These are phyloP conservation scores for Atkinsonella texensis DNA, from an alignment of 2,329 filamentous ascomycete genomes.

Conservation along the genomic window DNA sequence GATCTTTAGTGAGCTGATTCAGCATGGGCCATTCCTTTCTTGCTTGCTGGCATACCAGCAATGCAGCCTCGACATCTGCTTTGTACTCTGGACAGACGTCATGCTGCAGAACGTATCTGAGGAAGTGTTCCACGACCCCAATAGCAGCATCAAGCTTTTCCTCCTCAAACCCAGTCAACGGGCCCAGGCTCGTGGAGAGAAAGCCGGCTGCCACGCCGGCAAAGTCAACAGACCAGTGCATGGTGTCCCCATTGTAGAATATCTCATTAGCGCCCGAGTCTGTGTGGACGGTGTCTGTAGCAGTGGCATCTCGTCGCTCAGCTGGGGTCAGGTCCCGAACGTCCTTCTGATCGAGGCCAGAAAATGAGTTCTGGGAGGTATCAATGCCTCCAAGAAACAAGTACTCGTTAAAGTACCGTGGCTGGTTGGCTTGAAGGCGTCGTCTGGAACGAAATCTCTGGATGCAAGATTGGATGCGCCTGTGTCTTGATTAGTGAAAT, in stretches of 20 bases:
- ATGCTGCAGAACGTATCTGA: slow-evolving; percentile 77
- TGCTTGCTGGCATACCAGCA: slow-evolving; percentile 53
- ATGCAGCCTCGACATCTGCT: slow-evolving; percentile 53
- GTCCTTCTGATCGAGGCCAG: slow-evolving; percentile 46
- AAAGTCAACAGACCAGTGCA: slow-evolving; percentile 73
- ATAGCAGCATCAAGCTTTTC: slow-evolving; percentile 44
- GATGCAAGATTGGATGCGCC: slow-evolving; percentile 76
- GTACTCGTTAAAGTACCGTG: slow-evolving; percentile 64
- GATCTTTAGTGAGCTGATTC: slow-evolving; percentile 31
- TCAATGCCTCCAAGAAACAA: slow-evolving; percentile 75
- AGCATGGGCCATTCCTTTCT: slow-evolving; percentile 54
- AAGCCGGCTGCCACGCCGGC: slow-evolving; percentile 65
- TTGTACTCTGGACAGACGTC: slow-evolving; percentile 75
- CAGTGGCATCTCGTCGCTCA: slow-evolving; percentile 52
- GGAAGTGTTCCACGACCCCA: slow-evolving; percentile 68
- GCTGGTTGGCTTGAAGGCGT: slow-evolving; percentile 53
- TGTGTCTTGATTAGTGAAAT: slow-evolving; percentile 16
- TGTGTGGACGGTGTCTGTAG: slow-evolving; percentile 46
- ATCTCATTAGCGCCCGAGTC: slow-evolving; percentile 27
- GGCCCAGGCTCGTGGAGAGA: slow-evolving; percentile 49
- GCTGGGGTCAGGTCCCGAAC: slow-evolving; percentile 39
- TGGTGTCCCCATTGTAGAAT: slow-evolving; percentile 39
- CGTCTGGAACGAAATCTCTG: slow-evolving; percentile 69
- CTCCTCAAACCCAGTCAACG: slow-evolving; percentile 42
- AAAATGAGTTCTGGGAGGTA: slow-evolving; percentile 42